These are phyloP conservation scores for Hymenoscyphus fructigenus DNA, from an alignment of 2,329 filamentous ascomycete species.

Conservation along the genomic window DNA sequence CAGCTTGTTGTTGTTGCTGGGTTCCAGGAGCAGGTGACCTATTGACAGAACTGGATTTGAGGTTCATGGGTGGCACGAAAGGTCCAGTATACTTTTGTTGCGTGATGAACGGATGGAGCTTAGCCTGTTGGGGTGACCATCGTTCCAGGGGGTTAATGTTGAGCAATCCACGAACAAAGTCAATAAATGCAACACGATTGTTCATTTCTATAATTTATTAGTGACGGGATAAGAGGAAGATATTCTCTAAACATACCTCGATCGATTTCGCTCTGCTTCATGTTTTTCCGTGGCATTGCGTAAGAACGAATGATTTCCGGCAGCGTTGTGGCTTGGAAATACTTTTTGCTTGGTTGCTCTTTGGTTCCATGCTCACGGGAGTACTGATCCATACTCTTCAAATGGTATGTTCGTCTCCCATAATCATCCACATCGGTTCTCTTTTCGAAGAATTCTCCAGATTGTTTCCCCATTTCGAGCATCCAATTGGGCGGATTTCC, in stretches of 20 bases:
- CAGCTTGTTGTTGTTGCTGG: conserved; percentile 92
- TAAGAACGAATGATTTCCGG: conserved; percentile 98
- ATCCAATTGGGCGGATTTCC: conserved; percentile 97
- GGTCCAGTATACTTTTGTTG: conserved; percentile 96
- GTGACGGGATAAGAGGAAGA: conserved; percentile 3
- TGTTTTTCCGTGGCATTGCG: conserved; percentile 97
- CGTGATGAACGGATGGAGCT: conserved; percentile 96
- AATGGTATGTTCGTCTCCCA: conserved; percentile 81
- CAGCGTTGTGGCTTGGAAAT: conserved; percentile 90
- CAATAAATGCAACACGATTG: conserved; percentile 94
- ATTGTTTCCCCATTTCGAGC: conserved; percentile 98
- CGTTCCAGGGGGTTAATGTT: conserved; percentile 94
- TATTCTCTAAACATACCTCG: conserved; percentile 64
- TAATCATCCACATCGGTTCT: conserved; percentile 79
- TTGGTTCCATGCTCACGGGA: conserved; percentile 93
- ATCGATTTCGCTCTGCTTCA: conserved; percentile 96
- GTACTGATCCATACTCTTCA: conserved; percentile 98
- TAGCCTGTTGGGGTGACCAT: conserved; percentile 97
- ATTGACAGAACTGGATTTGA: conserved; percentile 82
- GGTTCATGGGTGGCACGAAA: conserved; percentile 95
- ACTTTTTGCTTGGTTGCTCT: conserved; percentile 99
- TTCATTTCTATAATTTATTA: conserved; percentile 75
- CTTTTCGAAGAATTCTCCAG: conserved; percentile 96
- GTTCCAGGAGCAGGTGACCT: conserved; percentile 89
- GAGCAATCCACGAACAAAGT: conserved; percentile 90